Conservation (phyloP, 495 filamentous ascomycete genomes). For the Hypoxylon lenormandii region DNA sequence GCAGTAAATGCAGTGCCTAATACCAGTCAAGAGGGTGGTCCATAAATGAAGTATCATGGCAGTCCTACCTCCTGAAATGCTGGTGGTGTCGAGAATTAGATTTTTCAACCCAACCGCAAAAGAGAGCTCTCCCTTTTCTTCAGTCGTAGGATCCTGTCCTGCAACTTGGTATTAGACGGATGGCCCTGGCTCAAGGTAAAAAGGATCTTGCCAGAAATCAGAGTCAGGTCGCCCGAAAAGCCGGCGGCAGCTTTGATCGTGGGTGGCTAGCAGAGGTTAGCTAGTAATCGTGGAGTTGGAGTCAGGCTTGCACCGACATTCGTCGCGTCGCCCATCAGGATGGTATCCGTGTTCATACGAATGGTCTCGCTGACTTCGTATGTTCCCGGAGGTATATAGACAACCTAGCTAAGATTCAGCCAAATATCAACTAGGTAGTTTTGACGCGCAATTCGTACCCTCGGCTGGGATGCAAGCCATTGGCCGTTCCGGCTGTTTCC, state of each 20-base stretch:
- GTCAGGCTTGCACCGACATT: constrained; percentile 55
- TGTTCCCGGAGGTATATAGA: constrained; percentile 74
- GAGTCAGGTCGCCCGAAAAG: constrained; percentile 52
- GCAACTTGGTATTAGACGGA: constrained; percentile 50
- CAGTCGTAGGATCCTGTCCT: constrained; percentile 61
- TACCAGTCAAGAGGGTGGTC: constrained; percentile 8
- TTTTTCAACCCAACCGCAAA: constrained; percentile 77
- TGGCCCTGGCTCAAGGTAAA: not conserved
- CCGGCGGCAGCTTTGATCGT: constrained; percentile 69
- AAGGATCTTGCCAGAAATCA: constrained; percentile 41
- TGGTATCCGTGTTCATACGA: constrained; percentile 67
- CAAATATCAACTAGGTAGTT: not conserved
- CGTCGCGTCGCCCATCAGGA: constrained; percentile 75
- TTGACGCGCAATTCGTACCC: constrained; percentile 37
- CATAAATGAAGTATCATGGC: not conserved
- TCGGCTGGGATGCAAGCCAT: constrained; percentile 60
- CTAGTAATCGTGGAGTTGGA: not conserved
- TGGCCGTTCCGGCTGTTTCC: constrained; percentile 48
- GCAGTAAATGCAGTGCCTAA: constrained; percentile 62
- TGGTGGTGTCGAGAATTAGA: constrained; percentile 74
- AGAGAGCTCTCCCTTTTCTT: constrained; percentile 49
- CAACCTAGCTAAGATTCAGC: constrained; percentile 54
- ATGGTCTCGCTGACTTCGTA: constrained; percentile 71
- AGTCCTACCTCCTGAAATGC: constrained; percentile 57
- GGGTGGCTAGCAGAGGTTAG: constrained; percentile 56